These are phyloP conservation scores for Chlorella variabilis DNA, from an alignment of 163 green algal genomes.

Conservation along the genomic window DNA sequence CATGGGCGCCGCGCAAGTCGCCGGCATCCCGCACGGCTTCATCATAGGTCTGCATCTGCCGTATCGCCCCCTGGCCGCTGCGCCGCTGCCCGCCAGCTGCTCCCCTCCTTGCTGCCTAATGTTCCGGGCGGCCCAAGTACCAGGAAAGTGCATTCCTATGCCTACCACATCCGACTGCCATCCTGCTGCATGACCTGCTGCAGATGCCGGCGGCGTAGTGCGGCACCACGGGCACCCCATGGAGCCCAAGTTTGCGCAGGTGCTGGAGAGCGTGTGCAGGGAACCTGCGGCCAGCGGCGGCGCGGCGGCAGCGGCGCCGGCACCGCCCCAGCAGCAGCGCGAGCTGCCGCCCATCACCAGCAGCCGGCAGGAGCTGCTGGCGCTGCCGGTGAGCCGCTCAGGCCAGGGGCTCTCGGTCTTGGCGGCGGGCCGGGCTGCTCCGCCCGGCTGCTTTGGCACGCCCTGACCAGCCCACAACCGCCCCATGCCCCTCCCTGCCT, in stretches of 20 bases:
- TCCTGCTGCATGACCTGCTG: not conserved
- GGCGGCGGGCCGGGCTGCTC: too few relatives aligned
- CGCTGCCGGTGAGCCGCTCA: constrained; percentile 63
- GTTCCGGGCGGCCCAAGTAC: too few relatives aligned
- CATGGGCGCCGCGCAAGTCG: constrained; percentile 42
- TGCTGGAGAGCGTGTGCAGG: constrained; percentile 31
- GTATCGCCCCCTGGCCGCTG: too few relatives aligned
- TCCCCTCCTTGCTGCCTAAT: too few relatives aligned
- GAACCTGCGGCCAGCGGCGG: constrained; percentile 4
- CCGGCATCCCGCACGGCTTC: constrained; percentile 59
- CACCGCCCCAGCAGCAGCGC: not conserved
- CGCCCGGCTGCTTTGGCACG: too few relatives aligned
- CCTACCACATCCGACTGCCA: too few relatives aligned
- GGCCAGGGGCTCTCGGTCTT: too few relatives aligned
- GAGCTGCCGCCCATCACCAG: constrained; percentile 11
- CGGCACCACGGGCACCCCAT: constrained; percentile 54
- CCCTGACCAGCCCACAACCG: too few relatives aligned
- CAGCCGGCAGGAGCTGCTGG: constrained; percentile 39
- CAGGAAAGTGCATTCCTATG: too few relatives aligned
- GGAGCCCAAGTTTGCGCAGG: constrained; percentile 45
- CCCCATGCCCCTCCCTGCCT: too few relatives aligned
- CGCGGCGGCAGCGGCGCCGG: not conserved
- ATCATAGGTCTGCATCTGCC: constrained; percentile 45
- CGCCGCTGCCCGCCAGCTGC: too few relatives aligned
- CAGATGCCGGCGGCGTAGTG: constrained; percentile 39